Conservation (phyloP, 2,329 filamentous ascomycete species). For the Venturia aucupariae region DNA sequence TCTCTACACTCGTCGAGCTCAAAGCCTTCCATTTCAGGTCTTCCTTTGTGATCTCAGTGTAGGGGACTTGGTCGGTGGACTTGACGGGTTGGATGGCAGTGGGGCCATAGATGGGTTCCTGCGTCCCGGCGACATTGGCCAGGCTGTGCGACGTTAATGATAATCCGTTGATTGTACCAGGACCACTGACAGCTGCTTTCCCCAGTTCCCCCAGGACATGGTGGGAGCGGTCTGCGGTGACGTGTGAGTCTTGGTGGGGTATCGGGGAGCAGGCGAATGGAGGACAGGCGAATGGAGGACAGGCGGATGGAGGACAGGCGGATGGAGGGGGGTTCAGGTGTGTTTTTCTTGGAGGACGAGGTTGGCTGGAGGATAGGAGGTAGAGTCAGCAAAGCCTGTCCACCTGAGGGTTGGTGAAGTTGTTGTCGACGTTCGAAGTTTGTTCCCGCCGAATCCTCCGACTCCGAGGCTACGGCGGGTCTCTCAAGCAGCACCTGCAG, state of each 20-base stretch:
- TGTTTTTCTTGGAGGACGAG: too few relatives aligned
- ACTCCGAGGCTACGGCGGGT: too few relatives aligned
- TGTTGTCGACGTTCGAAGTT: too few relatives aligned
- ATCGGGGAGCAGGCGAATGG: too few relatives aligned
- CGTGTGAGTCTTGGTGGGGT: not conserved
- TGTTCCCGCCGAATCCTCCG: too few relatives aligned
- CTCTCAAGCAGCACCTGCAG: too few relatives aligned
- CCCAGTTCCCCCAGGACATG: slow-evolving; percentile 69
- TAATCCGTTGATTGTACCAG: not conserved
- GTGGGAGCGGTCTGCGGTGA: not conserved
- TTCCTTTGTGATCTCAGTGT: slow-evolving; percentile 67
- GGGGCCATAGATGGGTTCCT: slow-evolving; percentile 92
- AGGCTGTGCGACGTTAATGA: slow-evolving; percentile 32
- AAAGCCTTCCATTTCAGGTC: slow-evolving; percentile 75
- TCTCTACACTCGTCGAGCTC: slow-evolving; percentile 85
- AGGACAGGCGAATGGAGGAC: not conserved
- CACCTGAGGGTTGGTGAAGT: too few relatives aligned
- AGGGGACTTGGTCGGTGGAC: slow-evolving; percentile 68
- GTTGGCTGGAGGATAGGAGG: too few relatives aligned
- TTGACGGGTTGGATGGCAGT: slow-evolving; percentile 78
- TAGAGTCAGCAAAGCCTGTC: too few relatives aligned
- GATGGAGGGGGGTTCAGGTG: too few relatives aligned
- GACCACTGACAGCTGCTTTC: slow-evolving; percentile 71
- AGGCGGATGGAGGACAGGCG: not conserved
- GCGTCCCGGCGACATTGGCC: slow-evolving; percentile 80